These are phyloP conservation scores for Sarcodon sp. DNA, from an alignment of 768 basidiomycete genomes.

Conservation along the genomic window DNA sequence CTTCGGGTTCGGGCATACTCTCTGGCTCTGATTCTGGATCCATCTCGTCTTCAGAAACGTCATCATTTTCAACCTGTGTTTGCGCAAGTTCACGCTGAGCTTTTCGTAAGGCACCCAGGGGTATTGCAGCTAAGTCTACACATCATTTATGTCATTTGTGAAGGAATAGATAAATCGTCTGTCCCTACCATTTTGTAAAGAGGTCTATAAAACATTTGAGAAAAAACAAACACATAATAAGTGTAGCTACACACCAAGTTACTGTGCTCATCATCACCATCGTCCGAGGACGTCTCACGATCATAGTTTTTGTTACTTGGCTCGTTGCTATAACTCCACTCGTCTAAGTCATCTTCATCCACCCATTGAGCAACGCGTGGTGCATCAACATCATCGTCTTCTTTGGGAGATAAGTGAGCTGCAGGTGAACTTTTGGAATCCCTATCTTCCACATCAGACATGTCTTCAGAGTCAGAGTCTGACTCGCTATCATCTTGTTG, in stretches of 20 bases:
- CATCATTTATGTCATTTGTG: background rate
- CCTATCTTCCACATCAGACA: background rate
- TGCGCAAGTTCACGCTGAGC: conserved; percentile 12
- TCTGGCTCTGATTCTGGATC: conserved; percentile 11
- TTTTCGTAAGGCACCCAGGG: conserved; percentile 15
- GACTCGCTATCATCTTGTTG: conserved; percentile 16
- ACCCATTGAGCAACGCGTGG: conserved; percentile 54
- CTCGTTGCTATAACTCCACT: conserved; percentile 1
- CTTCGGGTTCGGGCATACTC: conserved; percentile 3
- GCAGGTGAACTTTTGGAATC: background rate
- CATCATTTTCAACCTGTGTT: conserved; percentile 6
- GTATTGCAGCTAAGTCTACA: conserved; percentile 12
- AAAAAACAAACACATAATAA: background rate
- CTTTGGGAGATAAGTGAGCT: background rate
- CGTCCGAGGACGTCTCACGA: conserved; percentile 2
- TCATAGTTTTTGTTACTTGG: background rate
- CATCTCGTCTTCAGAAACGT: conserved; percentile 6
- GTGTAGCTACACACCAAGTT: conserved; percentile 5
- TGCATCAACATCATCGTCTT: conserved; percentile 27
- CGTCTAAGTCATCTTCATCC: conserved; percentile 30
- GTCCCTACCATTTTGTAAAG: conserved; percentile 5
- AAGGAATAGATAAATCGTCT: background rate
- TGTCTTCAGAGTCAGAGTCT: conserved; percentile 7
- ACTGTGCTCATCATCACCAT: conserved; percentile 4
- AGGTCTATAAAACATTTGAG: background rate